Base-by-base conservation (phyloP, 2,329 filamentous ascomycete genomes). In the Colletotrichum gloeosporioides region DNA sequence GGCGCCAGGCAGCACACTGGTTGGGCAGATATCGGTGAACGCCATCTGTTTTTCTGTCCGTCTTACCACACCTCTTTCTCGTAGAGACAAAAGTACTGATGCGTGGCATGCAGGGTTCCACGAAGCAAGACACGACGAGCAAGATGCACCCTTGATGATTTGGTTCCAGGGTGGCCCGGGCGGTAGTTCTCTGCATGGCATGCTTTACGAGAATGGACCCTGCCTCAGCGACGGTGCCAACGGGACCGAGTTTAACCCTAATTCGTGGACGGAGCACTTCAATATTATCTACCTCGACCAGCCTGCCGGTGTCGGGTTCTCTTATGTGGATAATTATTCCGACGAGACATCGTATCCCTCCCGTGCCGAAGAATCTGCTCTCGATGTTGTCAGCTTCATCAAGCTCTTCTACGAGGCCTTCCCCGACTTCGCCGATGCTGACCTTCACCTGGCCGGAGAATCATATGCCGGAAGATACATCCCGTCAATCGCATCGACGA, bases 91-190 rank as follows among this genome's bases (percentile, higher is more conserved):
- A 29, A 22, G n/a, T 36, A 61, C 15, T 66, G 27, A 66, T 44
- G 39, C 16, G 27, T 31, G n/a, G 36, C 15, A 13, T 93, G 80
- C 77, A 73, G 80, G 81, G 82, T 81, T 81, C 75, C 81, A 81
- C 68, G 80, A 82, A 22, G 79, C 81, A 64, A 76, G 81, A 4
- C 69, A 78, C 25, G 69, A 78, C 18, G 80, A 80, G 8, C 66
- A 75, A 10, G 79, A 78, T 36, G 82, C 82, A 7, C 82, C 82
- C 22, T 79, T 92, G 65, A 89, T 89, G 8, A 88, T 92, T 79
- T 92, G 88, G 88, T 82, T 92, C 61, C 92, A 91, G 81, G 91
- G 91, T 39, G 91, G 91, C 4, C 91, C 91, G 6, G 91, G 91
- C n/a, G 86, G 85, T 55, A 89, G 88, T 77, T 90, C 88, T 59